phyloP scores from a whole-genome alignment of 306 rosid species.

The Dicorynia guianensis region DNA sequence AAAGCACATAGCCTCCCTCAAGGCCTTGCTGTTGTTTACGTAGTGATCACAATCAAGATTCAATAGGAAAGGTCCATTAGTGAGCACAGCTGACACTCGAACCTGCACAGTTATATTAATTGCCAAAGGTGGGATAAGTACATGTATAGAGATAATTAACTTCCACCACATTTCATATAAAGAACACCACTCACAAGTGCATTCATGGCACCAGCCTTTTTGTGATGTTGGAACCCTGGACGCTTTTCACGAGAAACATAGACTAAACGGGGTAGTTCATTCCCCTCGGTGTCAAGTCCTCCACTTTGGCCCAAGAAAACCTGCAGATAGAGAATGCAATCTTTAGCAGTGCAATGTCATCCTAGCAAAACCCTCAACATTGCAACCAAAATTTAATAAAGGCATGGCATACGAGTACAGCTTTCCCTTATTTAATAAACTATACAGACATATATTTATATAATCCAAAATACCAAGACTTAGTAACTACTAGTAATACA shows the following conservation, averaged over 20 bases:
- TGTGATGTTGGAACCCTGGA: constrained; percentile 95
- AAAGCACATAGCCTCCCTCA: constrained; percentile 94
- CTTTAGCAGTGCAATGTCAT: constrained; percentile 13
- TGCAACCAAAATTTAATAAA: constrained; percentile 29
- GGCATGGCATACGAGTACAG: constrained; percentile 15
- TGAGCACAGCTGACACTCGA: constrained; percentile 90
- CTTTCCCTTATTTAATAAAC: constrained; percentile 11
- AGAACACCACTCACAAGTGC: constrained; percentile 68
- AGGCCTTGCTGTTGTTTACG: constrained; percentile 88
- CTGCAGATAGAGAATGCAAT: constrained; percentile 44
- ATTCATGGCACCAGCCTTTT: constrained; percentile 98
- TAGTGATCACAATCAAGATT: constrained; percentile 99
- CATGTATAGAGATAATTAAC: constrained; percentile 8
- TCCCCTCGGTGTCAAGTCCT: constrained; percentile 85
- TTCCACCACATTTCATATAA: not conserved
- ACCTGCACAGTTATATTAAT: constrained; percentile 54
- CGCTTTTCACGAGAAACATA: constrained; percentile 98
- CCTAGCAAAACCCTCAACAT: constrained; percentile 20
- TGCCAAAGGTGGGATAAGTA: not conserved
- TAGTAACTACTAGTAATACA: not conserved
- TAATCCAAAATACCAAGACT: constrained; percentile 1
- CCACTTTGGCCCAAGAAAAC: constrained; percentile 96
- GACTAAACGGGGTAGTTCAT: constrained; percentile 86
- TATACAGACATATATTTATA: constrained; percentile 15
- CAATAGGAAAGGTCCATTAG: constrained; percentile 91